These are phyloP conservation scores for Otatea glauca DNA, from an alignment of 176 grass and related monocot genomes.

Conservation along the genomic window DNA sequence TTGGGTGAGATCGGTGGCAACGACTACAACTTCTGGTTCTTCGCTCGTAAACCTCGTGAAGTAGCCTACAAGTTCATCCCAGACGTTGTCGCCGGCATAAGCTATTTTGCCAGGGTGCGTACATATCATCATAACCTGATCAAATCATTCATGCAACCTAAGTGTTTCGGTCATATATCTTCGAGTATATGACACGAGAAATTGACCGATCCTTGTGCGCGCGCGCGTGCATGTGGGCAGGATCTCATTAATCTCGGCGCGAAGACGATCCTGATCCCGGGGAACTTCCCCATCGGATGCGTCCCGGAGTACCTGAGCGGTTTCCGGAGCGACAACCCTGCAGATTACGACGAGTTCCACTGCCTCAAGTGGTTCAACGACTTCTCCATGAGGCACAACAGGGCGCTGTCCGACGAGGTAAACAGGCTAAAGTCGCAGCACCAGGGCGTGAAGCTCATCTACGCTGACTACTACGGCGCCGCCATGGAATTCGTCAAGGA, in stretches of 20 bases:
- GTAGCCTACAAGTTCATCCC: constrained; percentile 48
- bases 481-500: constrained; percentile 41
- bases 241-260: constrained; percentile 59
- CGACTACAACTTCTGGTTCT: constrained; percentile 64
- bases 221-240: constrained; percentile 26
- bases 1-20: constrained; percentile 72
- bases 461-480: constrained; percentile 58
- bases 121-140: not conserved
- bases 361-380: constrained; percentile 60
- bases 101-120: constrained; percentile 36
- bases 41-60: constrained; percentile 27
- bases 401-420: constrained; percentile 14
- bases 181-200: not conserved
- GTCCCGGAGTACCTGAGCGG: constrained; percentile 20
- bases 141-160: not conserved
- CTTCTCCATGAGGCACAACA: constrained; percentile 51
- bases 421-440: not conserved
- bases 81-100: constrained; percentile 46
- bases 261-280: constrained; percentile 47
- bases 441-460: constrained; percentile 49
- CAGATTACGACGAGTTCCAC: constrained; percentile 42
- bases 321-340: not conserved
- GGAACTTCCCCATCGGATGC: constrained; percentile 61
- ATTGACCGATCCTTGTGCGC: not conserved
- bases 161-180: not conserved